phyloP scores from a whole-genome alignment of 2,329 filamentous ascomycete species.

The Hypoxylon sp. region DNA sequence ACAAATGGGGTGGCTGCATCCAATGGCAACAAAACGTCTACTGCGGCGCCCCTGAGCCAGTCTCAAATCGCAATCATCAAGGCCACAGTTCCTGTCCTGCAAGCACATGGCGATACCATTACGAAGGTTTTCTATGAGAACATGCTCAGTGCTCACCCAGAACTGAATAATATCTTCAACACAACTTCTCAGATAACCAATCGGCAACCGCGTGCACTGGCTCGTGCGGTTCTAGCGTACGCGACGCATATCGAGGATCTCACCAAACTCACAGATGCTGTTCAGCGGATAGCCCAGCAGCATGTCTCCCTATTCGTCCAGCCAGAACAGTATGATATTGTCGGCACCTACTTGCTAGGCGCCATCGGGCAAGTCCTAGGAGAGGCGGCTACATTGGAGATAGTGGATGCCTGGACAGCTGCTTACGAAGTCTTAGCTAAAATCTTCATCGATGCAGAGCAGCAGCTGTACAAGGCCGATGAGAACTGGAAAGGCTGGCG shows the following conservation, averaged over 20 bases:
- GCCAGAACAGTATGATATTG: not conserved
- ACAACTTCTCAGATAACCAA: not conserved
- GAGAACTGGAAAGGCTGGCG: not conserved
- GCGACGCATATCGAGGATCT: not conserved
- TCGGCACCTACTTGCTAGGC: not conserved
- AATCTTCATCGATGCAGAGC: not conserved
- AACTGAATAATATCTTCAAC: slow-evolving; percentile 1
- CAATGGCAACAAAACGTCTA: not conserved
- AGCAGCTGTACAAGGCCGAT: not conserved
- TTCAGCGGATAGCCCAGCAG: not conserved
- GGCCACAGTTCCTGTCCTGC: not conserved
- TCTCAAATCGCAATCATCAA: slow-evolving; percentile 2
- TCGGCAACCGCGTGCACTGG: not conserved
- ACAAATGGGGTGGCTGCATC: not conserved
- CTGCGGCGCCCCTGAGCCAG: not conserved
- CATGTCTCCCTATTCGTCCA: not conserved
- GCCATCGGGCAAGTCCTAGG: not conserved
- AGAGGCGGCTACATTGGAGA: not conserved
- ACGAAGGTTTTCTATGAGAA: not conserved
- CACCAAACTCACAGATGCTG: not conserved
- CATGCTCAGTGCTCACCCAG: not conserved
- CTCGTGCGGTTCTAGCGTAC: not conserved
- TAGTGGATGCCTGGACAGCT: not conserved
- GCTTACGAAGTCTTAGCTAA: not conserved
- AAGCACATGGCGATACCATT: not conserved